Evolutionary conservation across 306 rosid species (phyloP), one percentile per base, ranked within the genome.

Genomic region (Crotalaria pallida): DNA sequence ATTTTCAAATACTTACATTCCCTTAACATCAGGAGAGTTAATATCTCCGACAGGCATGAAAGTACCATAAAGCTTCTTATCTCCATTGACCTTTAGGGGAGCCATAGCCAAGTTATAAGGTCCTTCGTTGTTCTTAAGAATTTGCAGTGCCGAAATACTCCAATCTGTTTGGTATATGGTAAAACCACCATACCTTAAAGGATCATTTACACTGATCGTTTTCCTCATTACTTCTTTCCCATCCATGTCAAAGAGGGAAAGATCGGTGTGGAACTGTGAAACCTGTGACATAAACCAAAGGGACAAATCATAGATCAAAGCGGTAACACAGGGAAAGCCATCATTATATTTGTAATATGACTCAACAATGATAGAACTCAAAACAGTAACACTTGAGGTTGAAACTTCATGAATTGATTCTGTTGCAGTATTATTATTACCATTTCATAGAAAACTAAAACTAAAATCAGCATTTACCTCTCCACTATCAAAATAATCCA

Each of bases 121-220:
- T 73, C 98, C 96, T 79, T 94, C 92, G 33, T 86, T 79, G 78
- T 94, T 83, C 88, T 90, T 84, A 24, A 88, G 88, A 69, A 94
- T 63, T 84, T 94, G 98, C 52, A 94, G 78, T 4, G 98, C 87
- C 0, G 96, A 87, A 77, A 90, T 71, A 72, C 97, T 85, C 98
- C 98, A 94, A 74, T 94, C 97, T 11, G 98, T 94, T 79, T 90
- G 98, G 82, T 90, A 94, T 71, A 94, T 87, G 22, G 98, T 94
- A 69, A 94, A 69, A 3, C 96, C 97, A 51, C 70, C 92, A 61
- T 81, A 94, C 61, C 98, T 68, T 83, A 90, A 86, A 41, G 98
- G 98, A 80, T 88, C 87, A 79, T 94, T 94, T 60, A 94, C 97
- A 48, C 92, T 90, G 41, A 94, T 90, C 34, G 97, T 94, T 75